Conservation (phyloP, 768 basidiomycete species). For the Mycena kentingensis region DNA sequence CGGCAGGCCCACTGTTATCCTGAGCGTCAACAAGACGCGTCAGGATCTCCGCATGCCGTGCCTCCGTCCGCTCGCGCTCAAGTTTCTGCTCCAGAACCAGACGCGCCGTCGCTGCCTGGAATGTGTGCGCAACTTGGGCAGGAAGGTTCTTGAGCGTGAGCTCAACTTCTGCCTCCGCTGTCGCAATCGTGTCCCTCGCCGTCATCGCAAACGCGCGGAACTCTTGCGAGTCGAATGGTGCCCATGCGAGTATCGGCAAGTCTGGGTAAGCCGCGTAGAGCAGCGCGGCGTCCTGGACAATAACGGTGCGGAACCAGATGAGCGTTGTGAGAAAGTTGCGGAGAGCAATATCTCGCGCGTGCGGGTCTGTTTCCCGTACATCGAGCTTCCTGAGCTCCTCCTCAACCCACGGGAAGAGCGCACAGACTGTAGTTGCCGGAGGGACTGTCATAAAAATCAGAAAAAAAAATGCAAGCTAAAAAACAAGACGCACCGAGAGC, state of each 20-base stretch:
- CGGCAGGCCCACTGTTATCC: too few relatives aligned
- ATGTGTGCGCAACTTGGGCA: slow-evolving; percentile 16
- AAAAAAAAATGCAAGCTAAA: not conserved
- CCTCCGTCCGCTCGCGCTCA: not conserved
- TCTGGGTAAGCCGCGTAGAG: slow-evolving; percentile 26
- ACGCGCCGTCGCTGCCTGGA: not conserved
- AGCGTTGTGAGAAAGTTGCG: slow-evolving; percentile 31
- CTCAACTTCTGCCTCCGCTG: too few relatives aligned
- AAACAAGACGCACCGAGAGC: slow-evolving; percentile 25
- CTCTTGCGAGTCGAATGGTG: too few relatives aligned
- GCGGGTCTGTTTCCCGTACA: too few relatives aligned
- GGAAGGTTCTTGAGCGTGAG: slow-evolving; percentile 31
- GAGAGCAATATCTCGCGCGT: slow-evolving; percentile 29
- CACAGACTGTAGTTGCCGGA: slow-evolving; percentile 16
- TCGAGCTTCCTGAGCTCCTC: slow-evolving; percentile 10
- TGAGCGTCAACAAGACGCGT: too few relatives aligned
- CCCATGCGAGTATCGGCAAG: slow-evolving; percentile 28
- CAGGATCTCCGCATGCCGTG: too few relatives aligned
- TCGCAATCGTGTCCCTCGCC: too few relatives aligned
- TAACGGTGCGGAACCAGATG: slow-evolving; percentile 25
- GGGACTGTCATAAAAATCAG: slow-evolving; percentile 21
- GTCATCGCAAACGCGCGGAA: too few relatives aligned
- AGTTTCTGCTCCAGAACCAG: not conserved
- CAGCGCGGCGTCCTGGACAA: slow-evolving; percentile 39
- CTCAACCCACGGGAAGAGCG: slow-evolving; percentile 34